Conservation (phyloP, 1,284 basidiomycete genomes). For the Apiotrichum sp. region DNA sequence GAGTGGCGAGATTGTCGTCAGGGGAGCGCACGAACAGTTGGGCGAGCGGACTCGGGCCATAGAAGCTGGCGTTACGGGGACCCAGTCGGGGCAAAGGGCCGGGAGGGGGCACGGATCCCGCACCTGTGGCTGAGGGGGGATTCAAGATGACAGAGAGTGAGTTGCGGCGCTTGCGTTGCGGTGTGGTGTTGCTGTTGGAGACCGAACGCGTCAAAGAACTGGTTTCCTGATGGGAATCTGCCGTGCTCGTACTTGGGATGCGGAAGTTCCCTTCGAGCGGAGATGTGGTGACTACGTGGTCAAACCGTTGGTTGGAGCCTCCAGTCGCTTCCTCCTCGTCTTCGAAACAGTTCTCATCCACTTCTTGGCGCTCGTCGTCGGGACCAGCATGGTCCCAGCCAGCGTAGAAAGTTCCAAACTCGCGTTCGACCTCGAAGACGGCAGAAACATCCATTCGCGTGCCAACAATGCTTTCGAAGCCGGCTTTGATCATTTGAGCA, state of each 20-base stretch:
- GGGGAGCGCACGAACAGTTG: conserved; percentile 36
- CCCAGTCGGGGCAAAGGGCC: conserved; percentile 1
- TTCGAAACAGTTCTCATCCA: conserved; percentile 9
- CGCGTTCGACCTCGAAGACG: conserved; percentile 78
- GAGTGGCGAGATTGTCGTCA: conserved; percentile 1
- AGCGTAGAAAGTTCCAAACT: conserved; percentile 49
- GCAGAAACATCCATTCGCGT: conserved; percentile 65
- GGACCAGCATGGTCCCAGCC: conserved; percentile 51
- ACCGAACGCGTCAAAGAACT: too few species aligned
- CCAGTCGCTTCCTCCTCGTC: conserved; percentile 17
- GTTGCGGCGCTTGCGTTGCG: conserved; percentile 14
- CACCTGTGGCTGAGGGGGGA: not conserved
- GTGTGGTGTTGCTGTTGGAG: too few species aligned
- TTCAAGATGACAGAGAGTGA: conserved; percentile 17
- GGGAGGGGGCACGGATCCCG: conserved; percentile 1
- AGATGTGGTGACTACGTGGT: not conserved
- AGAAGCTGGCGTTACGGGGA: conserved; percentile 29
- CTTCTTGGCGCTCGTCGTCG: conserved; percentile 23
- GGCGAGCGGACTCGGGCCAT: conserved; percentile 44
- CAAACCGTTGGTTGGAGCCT: too few species aligned
- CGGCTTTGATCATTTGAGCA: conserved; percentile 49
- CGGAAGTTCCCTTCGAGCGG: conserved; percentile 5
- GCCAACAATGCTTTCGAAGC: conserved; percentile 70
- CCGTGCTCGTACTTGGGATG: too few species aligned
- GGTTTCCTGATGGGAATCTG: too few species aligned